A percentile compares a stretch with the other conserved stretches of the same genome.
These are phyloP conservation scores for Trichosporon sp. DNA, from an alignment of 1,284 basidiomycete genomes.

Conservation along the genomic window DNA sequence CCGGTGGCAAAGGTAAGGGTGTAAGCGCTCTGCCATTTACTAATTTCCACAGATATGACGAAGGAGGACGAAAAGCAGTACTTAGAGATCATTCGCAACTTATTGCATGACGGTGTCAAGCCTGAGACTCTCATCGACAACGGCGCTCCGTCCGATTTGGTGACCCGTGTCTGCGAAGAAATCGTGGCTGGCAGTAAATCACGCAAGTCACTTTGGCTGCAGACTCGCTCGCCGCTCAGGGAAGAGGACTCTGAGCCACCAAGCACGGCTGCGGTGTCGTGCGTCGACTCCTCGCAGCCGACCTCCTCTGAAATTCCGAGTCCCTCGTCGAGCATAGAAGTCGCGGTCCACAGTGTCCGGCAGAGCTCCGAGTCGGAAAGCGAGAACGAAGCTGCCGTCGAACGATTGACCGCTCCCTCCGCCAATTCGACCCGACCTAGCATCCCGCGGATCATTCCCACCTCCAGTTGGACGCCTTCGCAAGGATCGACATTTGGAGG, in stretches of 20 bases:
- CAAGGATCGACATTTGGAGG: neutral
- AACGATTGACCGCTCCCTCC: constrained; percentile 18
- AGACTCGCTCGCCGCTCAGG: constrained; percentile 12
- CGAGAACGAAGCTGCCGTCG: constrained; percentile 22
- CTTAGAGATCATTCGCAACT: constrained; percentile 32
- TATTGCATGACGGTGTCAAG: constrained; percentile 28
- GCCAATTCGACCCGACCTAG: neutral
- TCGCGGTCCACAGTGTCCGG: constrained; percentile 14
- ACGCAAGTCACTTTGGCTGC: constrained; percentile 21
- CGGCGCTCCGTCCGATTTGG: constrained; percentile 30
- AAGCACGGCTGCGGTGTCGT: neutral
- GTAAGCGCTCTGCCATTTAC: neutral
- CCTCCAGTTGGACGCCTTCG: constrained; percentile 11
- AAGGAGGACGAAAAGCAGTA: constrained; percentile 30
- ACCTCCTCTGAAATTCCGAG: neutral
- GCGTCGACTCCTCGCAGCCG: neutral
- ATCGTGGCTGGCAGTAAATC: constrained; percentile 29
- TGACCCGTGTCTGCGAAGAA: constrained; percentile 34
- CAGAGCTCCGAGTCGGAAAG: constrained; percentile 18
- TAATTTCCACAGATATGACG: constrained; percentile 20
- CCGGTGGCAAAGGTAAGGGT: constrained; percentile 5
- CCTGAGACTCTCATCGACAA: constrained; percentile 29
- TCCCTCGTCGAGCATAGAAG: constrained; percentile 15
- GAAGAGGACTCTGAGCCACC: neutral
- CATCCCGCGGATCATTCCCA: constrained; percentile 4